Conservation (phyloP, 768 basidiomycete genomes). For the Mycena leptocephala region DNA sequence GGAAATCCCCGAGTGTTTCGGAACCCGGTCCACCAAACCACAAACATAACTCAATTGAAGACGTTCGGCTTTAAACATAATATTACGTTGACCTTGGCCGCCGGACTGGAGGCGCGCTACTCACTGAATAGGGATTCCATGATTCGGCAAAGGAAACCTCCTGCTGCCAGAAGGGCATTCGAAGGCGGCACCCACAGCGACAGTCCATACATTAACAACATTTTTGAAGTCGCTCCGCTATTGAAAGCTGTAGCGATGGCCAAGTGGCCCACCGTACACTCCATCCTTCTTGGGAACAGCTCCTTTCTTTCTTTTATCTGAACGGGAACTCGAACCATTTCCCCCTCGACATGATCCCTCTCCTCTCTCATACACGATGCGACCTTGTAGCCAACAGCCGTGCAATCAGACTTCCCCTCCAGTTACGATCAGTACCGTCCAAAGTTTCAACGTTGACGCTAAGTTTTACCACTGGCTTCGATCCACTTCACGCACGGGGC, state of each 20-base stretch:
- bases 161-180: not conserved
- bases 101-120: too few relatives aligned
- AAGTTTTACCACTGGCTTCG: not conserved
- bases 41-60: too few relatives aligned
- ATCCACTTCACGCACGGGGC: not conserved
- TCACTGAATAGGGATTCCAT: too few relatives aligned
- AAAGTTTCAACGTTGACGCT: not conserved
- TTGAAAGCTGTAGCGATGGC: not conserved
- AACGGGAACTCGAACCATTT: not conserved
- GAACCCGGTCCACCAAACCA: too few relatives aligned
- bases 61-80: too few relatives aligned
- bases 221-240: conserved; percentile 11
- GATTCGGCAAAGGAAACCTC: not conserved
- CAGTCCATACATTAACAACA: not conserved
- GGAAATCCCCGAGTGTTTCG: too few relatives aligned
- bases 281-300: not conserved
- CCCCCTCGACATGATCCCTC: not conserved
- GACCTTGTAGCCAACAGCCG: not conserved
- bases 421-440: not conserved
- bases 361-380: not conserved
- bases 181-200: not conserved
- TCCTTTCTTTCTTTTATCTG: not conserved
- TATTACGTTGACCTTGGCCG: too few relatives aligned
- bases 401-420: not conserved
- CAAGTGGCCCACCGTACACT: not conserved